Evolutionary conservation across 139 green algal species (phyloP).

Genomic region (Dunaliella primolecta): DNA sequence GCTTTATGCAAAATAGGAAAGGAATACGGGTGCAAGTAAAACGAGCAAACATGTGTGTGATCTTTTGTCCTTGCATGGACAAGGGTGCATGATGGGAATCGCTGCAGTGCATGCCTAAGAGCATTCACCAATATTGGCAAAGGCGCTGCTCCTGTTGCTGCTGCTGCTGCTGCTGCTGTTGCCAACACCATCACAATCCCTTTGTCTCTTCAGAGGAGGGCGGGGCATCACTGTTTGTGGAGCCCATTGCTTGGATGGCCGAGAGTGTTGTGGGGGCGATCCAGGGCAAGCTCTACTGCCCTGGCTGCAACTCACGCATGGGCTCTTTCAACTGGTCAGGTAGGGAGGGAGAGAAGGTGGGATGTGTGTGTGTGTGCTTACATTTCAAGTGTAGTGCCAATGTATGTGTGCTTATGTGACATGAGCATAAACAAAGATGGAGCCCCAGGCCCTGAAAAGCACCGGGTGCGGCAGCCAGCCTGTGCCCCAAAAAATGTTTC

Average conservation of each 20-base stretch:
- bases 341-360: conserved; percentile 23
- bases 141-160: too few species aligned
- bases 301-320: conserved; percentile 58
- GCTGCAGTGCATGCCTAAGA: too few species aligned
- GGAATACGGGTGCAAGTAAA: too few species aligned
- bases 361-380: not conserved
- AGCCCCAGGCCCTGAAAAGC: not conserved
- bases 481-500: not conserved
- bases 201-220: not conserved
- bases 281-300: conserved; percentile 87
- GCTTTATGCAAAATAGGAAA: too few species aligned
- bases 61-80: too few species aligned
- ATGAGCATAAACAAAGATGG: not conserved
- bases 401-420: not conserved
- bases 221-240: conserved; percentile 64
- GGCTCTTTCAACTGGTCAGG: conserved; percentile 86
- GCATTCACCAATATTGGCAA: too few species aligned
- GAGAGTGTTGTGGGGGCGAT: conserved; percentile 46
- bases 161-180: too few species aligned
- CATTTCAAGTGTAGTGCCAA: not conserved
- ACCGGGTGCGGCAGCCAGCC: not conserved
- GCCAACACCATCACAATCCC: too few species aligned
- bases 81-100: too few species aligned
- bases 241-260: conserved; percentile 83
- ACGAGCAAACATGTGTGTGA: too few species aligned